Percentiles rank a stretch among this genome's conserved stretches.
These are phyloP conservation scores for Aureobasidium sp. DNA, from an alignment of 2,329 filamentous ascomycete species.

Conservation along the genomic window DNA sequence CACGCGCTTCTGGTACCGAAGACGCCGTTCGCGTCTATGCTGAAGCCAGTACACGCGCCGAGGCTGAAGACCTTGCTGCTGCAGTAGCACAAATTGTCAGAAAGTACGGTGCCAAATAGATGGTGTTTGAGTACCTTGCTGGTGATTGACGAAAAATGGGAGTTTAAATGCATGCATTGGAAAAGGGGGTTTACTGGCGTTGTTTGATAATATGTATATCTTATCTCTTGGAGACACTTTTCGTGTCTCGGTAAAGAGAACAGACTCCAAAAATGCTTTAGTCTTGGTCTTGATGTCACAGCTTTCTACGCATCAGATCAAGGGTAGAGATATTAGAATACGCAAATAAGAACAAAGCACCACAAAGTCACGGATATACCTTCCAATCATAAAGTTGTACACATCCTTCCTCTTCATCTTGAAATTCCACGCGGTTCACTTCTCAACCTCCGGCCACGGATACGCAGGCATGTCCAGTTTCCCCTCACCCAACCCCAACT, in stretches of 20 bases:
- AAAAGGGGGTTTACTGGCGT: neutral
- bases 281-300: too few species aligned
- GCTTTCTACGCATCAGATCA: too few species aligned
- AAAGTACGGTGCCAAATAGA: constrained; percentile 12
- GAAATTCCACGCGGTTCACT: too few species aligned
- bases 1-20: constrained; percentile 87
- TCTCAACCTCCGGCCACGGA: constrained; percentile 6
- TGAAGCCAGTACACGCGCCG: constrained; percentile 52
- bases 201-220: neutral
- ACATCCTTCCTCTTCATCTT: too few species aligned
- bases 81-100: constrained; percentile 18
- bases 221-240: too few species aligned
- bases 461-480: constrained; percentile 7
- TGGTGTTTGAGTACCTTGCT: neutral
- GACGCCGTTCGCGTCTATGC: constrained; percentile 95
- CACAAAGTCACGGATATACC: too few species aligned
- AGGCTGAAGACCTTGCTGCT: constrained; percentile 19
- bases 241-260: too few species aligned
- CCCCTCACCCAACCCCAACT: neutral
- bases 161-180: constrained; percentile 6
- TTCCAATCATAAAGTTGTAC: too few species aligned
- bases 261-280: too few species aligned
- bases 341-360: too few species aligned
- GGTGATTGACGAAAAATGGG: neutral
- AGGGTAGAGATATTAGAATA: too few species aligned